phyloP scores from a whole-genome alignment of 257 asterid genomes.

The Cinchona pubescens region DNA sequence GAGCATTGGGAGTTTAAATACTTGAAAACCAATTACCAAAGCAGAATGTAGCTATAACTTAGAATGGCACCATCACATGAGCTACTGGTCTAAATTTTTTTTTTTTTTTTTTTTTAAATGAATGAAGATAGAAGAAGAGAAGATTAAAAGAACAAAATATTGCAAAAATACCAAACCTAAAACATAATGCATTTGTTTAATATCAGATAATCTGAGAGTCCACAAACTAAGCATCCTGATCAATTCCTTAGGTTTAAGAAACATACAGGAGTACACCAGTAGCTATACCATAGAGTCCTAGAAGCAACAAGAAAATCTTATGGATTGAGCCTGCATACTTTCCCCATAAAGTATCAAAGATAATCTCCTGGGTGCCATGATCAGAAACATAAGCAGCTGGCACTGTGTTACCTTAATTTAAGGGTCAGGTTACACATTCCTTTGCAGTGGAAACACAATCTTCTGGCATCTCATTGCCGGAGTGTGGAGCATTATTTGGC shows the following conservation, averaged over 20 bases:
- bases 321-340: neutral
- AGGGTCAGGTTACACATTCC: constrained; percentile 33
- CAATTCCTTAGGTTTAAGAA: neutral
- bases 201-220: neutral
- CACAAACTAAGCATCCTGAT: neutral
- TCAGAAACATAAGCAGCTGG: constrained; percentile 1
- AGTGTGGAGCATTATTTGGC: constrained; percentile 25
- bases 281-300: neutral
- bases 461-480: constrained; percentile 31
- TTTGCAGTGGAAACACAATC: constrained; percentile 35
- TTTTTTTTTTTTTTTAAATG: too few relatives aligned
- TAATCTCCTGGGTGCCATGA: neutral
- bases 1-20: neutral
- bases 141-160: neutral
- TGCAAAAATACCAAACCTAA: neutral
- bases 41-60: neutral
- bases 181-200: neutral
- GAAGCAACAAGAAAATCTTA: neutral
- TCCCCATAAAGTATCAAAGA: neutral
- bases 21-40: neutral
- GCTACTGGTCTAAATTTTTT: neutral
- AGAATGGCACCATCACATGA: neutral
- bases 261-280: neutral
- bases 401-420: constrained; percentile 43
- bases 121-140: neutral